phyloP scores from a whole-genome alignment of 129 eudicot species.

The Tagetes patula region DNA sequence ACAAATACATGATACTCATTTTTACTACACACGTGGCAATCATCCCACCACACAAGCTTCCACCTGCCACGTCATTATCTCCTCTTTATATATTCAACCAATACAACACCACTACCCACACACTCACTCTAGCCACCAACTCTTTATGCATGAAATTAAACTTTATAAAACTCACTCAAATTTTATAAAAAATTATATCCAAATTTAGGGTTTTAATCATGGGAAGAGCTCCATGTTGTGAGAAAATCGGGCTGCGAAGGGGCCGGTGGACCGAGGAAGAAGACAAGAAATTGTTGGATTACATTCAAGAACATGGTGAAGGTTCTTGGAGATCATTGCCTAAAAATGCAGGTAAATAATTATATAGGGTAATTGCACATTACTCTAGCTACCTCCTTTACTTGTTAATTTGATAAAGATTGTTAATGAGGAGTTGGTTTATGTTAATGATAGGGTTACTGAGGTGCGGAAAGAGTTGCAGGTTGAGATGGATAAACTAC shows the following conservation, averaged over 20 bases:
- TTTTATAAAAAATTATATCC: not conserved
- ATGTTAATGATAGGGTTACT: slow-evolving; percentile 44
- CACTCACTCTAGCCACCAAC: not conserved
- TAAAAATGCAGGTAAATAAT: slow-evolving; percentile 68
- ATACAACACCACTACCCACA: not conserved
- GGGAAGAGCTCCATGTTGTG: slow-evolving; percentile 94
- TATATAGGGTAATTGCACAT: not conserved
- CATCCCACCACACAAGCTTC: slow-evolving; percentile 28
- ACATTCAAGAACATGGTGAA: slow-evolving; percentile 74
- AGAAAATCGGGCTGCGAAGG: slow-evolving; percentile 65
- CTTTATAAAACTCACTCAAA: not conserved
- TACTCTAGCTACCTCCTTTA: not conserved
- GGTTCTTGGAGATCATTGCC: slow-evolving; percentile 92
- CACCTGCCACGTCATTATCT: slow-evolving; percentile 5
- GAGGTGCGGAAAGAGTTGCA: slow-evolving; percentile 89
- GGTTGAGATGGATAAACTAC: slow-evolving; percentile 86
- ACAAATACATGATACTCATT: not conserved
- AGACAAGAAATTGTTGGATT: slow-evolving; percentile 54
- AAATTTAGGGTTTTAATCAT: slow-evolving; percentile 19
- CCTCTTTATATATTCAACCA: slow-evolving; percentile 6
- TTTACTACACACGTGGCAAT: slow-evolving; percentile 40
- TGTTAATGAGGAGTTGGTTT: not conserved
- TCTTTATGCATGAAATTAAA: slow-evolving; percentile 22
- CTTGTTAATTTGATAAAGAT: too few relatives aligned
- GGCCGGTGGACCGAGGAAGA: slow-evolving; percentile 89